A percentile compares a stretch with the other conserved stretches of the same genome.
Evolutionary conservation across 1,284 basidiomycete genomes (phyloP).

Genomic region (Ustilago tritici): DNA sequence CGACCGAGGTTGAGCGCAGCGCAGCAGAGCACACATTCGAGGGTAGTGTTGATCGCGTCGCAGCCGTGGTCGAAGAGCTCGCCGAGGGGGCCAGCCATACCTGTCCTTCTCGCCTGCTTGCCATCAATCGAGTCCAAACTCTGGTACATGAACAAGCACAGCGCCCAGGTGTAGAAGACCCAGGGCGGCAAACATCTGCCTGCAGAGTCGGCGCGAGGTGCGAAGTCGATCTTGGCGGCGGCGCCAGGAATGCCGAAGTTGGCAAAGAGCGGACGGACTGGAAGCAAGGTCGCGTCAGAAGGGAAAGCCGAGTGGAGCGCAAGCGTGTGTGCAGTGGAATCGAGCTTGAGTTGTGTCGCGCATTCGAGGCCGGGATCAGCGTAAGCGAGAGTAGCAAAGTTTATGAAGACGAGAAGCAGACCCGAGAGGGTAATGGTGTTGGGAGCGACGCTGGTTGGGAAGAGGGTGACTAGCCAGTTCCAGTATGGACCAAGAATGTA

Average conservation of each 20-base stretch:
- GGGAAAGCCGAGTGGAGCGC: constrained; percentile 40
- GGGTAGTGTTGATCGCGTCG: constrained; percentile 87
- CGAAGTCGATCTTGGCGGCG: constrained; percentile 38
- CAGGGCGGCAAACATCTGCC: constrained; percentile 49
- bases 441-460: constrained; percentile 88
- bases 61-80: constrained; percentile 97
- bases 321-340: constrained; percentile 32
- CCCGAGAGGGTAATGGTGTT: constrained; percentile 78
- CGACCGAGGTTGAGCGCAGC: constrained; percentile 81
- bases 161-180: constrained; percentile 75
- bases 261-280: constrained; percentile 48
- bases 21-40: constrained; percentile 60
- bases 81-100: constrained; percentile 94
- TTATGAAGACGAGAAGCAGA: constrained; percentile 82
- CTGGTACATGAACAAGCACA: constrained; percentile 92
- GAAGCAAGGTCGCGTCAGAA: constrained; percentile 42
- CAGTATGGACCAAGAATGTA: constrained; percentile 91
- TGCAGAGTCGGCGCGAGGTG: constrained; percentile 17
- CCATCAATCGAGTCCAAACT: constrained; percentile 90
- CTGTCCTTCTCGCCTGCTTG: constrained; percentile 92
- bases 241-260: constrained; percentile 52
- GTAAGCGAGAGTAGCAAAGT: constrained; percentile 81
- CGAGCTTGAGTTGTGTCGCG: constrained; percentile 62
- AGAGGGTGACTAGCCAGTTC: constrained; percentile 91
- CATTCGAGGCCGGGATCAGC: constrained; percentile 55